A percentile compares a stretch with the other conserved stretches of the same genome.
Conservation (phyloP, 148 eudicot species). For the Amaranthus palmeri region DNA sequence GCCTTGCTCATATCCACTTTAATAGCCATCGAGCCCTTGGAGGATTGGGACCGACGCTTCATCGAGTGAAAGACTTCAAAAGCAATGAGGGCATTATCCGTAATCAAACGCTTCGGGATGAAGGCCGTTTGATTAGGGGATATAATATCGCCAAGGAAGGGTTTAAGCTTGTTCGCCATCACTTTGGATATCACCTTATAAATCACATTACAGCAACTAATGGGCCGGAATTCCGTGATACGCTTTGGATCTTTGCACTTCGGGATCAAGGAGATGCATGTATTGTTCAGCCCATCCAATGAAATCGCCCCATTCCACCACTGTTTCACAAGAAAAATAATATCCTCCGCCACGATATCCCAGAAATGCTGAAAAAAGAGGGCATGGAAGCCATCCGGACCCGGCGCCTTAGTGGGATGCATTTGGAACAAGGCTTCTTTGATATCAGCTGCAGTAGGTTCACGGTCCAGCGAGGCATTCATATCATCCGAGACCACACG, state of each 20-base stretch:
- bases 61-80: background rate
- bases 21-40: background rate
- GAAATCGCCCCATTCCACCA: background rate
- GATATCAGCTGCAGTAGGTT: background rate
- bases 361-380: background rate
- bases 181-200: background rate
- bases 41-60: no score
- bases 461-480: background rate
- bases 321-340: background rate
- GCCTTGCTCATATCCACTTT: background rate
- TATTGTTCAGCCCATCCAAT: background rate
- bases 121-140: no score
- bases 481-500: no score
- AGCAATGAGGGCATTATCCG: background rate
- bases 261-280: no score
- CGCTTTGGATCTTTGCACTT: background rate
- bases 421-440: background rate
- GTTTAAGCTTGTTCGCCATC: background rate
- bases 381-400: background rate
- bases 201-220: background rate
- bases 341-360: background rate
- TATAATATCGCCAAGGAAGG: no score
- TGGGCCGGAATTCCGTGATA: background rate
- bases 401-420: background rate
- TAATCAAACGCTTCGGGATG: background rate